phyloP scores from a whole-genome alignment of 495 filamentous ascomycete genomes.

The Aspergillus panamensis region DNA sequence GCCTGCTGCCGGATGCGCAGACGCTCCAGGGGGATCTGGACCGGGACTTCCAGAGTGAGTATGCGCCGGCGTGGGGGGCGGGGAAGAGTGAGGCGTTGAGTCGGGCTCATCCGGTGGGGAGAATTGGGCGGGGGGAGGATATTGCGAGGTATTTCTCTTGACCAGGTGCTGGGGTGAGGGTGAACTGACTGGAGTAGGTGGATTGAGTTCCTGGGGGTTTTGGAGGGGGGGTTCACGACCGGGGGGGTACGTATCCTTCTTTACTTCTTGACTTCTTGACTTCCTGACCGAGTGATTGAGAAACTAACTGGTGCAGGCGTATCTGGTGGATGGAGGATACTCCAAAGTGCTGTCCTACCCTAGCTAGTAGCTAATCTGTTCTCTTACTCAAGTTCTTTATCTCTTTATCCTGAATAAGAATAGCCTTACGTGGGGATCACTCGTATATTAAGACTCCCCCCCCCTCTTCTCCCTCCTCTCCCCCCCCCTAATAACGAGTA shows the following conservation, averaged over 20 bases:
- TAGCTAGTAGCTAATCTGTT: too few relatives aligned
- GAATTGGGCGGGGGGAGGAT: neutral
- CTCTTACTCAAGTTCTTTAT: too few relatives aligned
- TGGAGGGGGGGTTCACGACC: neutral
- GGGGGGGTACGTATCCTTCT: neutral
- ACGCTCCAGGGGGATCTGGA: neutral
- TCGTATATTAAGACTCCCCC: neutral
- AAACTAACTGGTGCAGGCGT: too few relatives aligned
- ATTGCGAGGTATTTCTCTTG: neutral
- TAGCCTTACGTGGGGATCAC: neutral
- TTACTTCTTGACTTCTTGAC: neutral
- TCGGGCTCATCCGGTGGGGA: neutral
- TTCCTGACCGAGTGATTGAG: neutral
- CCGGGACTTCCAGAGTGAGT: neutral
- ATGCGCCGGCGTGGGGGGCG: neutral
- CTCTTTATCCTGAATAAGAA: neutral
- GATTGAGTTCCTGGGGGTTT: neutral
- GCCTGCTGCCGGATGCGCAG: neutral
- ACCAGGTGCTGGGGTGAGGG: too few relatives aligned
- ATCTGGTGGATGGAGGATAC: neutral
- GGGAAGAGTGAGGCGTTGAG: neutral
- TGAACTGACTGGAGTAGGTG: neutral
- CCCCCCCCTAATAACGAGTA: neutral
- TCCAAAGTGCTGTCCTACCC: neutral
- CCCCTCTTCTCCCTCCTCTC: neutral